phyloP scores from a whole-genome alignment of 2,329 filamentous ascomycete species.

The Lecanicillium sp. region DNA sequence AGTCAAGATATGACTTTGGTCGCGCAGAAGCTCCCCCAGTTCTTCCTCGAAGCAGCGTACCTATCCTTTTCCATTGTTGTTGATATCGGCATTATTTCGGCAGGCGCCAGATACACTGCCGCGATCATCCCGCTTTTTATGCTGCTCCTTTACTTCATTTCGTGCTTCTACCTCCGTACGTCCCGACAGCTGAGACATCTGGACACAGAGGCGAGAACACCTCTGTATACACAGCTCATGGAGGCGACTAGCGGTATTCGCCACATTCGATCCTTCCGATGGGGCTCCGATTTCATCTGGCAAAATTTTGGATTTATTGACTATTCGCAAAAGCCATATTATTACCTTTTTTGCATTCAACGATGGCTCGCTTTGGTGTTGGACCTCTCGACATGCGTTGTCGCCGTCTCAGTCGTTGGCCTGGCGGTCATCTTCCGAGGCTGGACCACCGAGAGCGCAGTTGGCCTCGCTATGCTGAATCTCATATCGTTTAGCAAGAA shows the following conservation, averaged over 20 bases:
- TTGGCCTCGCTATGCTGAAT: constrained; percentile 7
- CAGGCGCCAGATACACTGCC: constrained; percentile 19
- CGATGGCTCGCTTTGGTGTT: constrained; percentile 44
- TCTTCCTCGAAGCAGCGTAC: not conserved
- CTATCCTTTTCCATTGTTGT: not conserved
- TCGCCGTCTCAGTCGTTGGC: constrained; percentile 35
- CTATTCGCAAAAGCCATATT: constrained; percentile 44
- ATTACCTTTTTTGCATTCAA: constrained; percentile 45
- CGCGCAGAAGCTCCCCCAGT: not conserved
- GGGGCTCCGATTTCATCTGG: constrained; percentile 33
- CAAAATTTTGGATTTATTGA: constrained; percentile 40
- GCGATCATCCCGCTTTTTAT: constrained; percentile 17
- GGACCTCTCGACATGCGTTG: constrained; percentile 34
- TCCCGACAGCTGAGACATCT: constrained; percentile 27
- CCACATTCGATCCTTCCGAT: constrained; percentile 46
- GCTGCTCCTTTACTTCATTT: constrained; percentile 18
- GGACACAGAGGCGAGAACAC: constrained; percentile 26
- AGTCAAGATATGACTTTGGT: constrained; percentile 14
- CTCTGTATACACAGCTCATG: constrained; percentile 25
- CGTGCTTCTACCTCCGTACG: constrained; percentile 24
- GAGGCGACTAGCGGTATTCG: constrained; percentile 36
- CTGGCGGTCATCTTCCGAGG: constrained; percentile 25
- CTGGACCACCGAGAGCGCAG: not conserved
- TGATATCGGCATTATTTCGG: constrained; percentile 14
- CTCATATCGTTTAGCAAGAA: constrained; percentile 16